phyloP scores from a whole-genome alignment of 2,329 filamentous ascomycete species.

The Dactylellina parvicollis region DNA sequence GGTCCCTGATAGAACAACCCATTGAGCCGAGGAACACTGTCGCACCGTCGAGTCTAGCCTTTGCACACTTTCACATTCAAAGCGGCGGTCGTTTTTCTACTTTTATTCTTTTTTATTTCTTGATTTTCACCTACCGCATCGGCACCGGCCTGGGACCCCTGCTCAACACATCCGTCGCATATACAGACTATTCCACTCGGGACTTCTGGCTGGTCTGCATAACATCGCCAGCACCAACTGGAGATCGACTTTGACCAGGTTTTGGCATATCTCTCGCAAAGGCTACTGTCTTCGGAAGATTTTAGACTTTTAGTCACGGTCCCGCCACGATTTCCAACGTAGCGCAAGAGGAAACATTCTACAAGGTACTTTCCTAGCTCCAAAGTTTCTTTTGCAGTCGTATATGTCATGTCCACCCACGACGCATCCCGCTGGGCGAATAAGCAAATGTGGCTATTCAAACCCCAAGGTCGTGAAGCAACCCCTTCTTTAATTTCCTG shows the following conservation, averaged over 20 bases:
- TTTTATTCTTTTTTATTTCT: background rate
- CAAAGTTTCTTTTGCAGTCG: slow-evolving; percentile 18
- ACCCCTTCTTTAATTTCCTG: slow-evolving; percentile 51
- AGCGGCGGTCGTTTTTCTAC: slow-evolving; percentile 49
- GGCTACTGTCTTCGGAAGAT: slow-evolving; percentile 52
- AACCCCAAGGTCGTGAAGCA: slow-evolving; percentile 17
- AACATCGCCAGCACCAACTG: slow-evolving; percentile 36
- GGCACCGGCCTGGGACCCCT: slow-evolving; percentile 23
- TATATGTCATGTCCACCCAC: slow-evolving; percentile 19
- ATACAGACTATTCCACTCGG: slow-evolving; percentile 18
- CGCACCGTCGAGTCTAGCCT: slow-evolving; percentile 17
- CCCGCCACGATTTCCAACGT: slow-evolving; percentile 27
- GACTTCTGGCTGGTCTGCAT: slow-evolving; percentile 22
- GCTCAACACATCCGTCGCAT: slow-evolving; percentile 41
- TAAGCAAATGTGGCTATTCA: slow-evolving; percentile 28
- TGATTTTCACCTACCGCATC: slow-evolving; percentile 44
- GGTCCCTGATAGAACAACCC: slow-evolving; percentile 23
- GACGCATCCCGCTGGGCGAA: slow-evolving; percentile 20
- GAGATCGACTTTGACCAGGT: slow-evolving; percentile 43
- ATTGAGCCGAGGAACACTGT: slow-evolving; percentile 53
- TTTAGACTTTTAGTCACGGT: slow-evolving; percentile 54
- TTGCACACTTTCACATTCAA: slow-evolving; percentile 35
- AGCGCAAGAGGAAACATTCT: slow-evolving; percentile 35
- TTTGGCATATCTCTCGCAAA: slow-evolving; percentile 46
- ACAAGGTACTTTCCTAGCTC: slow-evolving; percentile 43